Evolutionary conservation across 768 basidiomycete species (phyloP).

Genomic region (Tylopilus rubrobrunneus): DNA sequence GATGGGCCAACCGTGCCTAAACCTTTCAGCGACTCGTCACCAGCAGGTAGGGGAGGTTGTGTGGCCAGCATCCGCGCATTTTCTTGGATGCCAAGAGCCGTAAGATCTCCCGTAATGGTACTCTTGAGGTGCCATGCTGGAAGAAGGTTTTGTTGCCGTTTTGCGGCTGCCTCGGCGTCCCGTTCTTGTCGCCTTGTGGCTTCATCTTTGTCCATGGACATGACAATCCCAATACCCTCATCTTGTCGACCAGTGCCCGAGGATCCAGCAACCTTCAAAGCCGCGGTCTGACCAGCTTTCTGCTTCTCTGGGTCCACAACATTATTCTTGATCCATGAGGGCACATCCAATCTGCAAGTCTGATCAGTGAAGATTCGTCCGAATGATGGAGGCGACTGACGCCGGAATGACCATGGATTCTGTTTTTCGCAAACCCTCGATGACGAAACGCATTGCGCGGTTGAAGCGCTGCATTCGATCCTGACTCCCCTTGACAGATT

Average conservation of each 20-base stretch:
- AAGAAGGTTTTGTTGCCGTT: slow-evolving; percentile 85
- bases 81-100: slow-evolving; percentile 79
- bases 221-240: slow-evolving; percentile 66
- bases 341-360: slow-evolving; percentile 68
- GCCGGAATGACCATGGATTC: slow-evolving; percentile 83
- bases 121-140: slow-evolving; percentile 96
- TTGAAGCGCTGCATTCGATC: slow-evolving; percentile 97
- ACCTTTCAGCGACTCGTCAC: slow-evolving; percentile 72
- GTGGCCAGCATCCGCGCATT: slow-evolving; percentile 48
- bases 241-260: slow-evolving; percentile 55
- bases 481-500: slow-evolving; percentile 78
- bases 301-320: slow-evolving; percentile 60
- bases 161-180: slow-evolving; percentile 78
- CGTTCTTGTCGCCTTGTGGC: slow-evolving; percentile 67
- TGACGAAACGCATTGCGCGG: slow-evolving; percentile 81
- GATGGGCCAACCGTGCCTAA: slow-evolving; percentile 51
- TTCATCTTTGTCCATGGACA: slow-evolving; percentile 88
- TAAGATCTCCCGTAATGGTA: slow-evolving; percentile 90
- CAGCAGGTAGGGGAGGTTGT: slow-evolving; percentile 40
- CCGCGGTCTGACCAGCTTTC: slow-evolving; percentile 47
- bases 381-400: slow-evolving; percentile 40
- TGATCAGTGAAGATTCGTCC: neutral
- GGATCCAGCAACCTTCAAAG: slow-evolving; percentile 73
- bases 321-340: slow-evolving; percentile 75
- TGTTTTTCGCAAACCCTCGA: slow-evolving; percentile 83